Evolutionary conservation across 2,329 filamentous ascomycete species (phyloP), one percentile per base, ranked within the genome.

Genomic region (Sporothrix inflata): DNA sequence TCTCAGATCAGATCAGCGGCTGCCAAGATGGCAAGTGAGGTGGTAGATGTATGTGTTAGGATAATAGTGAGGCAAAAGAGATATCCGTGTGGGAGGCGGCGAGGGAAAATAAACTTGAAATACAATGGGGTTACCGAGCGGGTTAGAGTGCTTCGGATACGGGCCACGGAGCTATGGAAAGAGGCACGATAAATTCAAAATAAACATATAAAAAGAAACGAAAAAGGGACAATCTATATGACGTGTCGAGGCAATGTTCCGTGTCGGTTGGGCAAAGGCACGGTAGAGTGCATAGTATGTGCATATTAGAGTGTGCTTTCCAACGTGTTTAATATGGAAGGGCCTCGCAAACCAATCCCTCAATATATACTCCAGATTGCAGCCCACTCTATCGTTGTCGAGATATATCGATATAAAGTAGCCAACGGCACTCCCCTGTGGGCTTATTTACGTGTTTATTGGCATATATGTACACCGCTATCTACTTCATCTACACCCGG

Each of bases 281-380:
- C 61, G 40, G 40, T 27, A 65, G 40, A 65, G 40, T 65, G 61
- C 40, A 45, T 65, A 16, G 21, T 47, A 47, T 45, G 61, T 65
- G 61, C 40, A 27, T 65, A 27, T 12, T 24, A 24, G 38, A 42
- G 19, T 42, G 24, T 7, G 24, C 27, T 24, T 8, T 12, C 63
- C 63, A 67, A 51, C 42, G 42, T 67, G 63, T 42, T 42, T 49
- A 67, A 67, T 49, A 49, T 67, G 45, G 45, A 51, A 67, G 24
- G 14, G 14, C 7, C n/a, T 40, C n/a, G 16, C 19, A 45, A n/a
- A 63, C 11, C 61, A 21, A 24, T 49, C 63, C 49, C 7, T 8
- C 24, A 47, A 49, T 30, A 66, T 63, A 14, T 14, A 7, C 38
- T n/a, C 47, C 8, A 65, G 14, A 27, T 27, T 65, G 21, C 40